phyloP scores from a whole-genome alignment of 225 moss, liverwort and hornwort species.

The Lunularia cruciata region DNA sequence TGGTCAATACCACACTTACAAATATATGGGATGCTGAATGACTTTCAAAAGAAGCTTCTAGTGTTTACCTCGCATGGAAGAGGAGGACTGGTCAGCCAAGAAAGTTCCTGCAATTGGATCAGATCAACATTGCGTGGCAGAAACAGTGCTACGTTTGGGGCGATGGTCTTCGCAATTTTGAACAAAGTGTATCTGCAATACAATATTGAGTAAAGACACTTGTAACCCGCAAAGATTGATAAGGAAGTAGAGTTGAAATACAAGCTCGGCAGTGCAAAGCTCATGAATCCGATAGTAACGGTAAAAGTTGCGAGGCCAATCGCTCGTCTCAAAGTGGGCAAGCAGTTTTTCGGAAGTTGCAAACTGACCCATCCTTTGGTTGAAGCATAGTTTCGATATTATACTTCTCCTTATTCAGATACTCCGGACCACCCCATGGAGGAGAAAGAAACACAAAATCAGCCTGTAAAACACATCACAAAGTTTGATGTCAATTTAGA shows the following conservation, averaged over 20 bases:
- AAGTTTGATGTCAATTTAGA: not conserved
- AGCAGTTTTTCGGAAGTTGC: not conserved
- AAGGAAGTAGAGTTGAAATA: too few relatives aligned
- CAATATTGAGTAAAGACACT: too few relatives aligned
- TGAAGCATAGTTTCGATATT: constrained; percentile 90
- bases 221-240: too few relatives aligned
- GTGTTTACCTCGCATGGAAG: constrained; percentile 68
- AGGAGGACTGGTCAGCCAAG: constrained; percentile 73
- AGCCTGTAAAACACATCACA: constrained; percentile 47
- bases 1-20: not conserved
- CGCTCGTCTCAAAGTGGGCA: too few relatives aligned
- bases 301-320: too few relatives aligned
- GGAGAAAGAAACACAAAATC: constrained; percentile 87
- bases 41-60: not conserved
- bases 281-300: too few relatives aligned
- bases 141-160: constrained; percentile 72
- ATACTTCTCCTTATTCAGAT: constrained; percentile 58
- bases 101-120: constrained; percentile 66
- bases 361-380: constrained; percentile 77
- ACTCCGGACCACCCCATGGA: constrained; percentile 94
- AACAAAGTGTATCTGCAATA: constrained; percentile 66
- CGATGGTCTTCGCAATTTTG: constrained; percentile 63
- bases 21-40: too few relatives aligned
- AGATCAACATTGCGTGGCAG: constrained; percentile 86
- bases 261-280: too few relatives aligned